Conservation (phyloP, 371 early-diverging fungal genomes). For the Smittium mucronatum region DNA sequence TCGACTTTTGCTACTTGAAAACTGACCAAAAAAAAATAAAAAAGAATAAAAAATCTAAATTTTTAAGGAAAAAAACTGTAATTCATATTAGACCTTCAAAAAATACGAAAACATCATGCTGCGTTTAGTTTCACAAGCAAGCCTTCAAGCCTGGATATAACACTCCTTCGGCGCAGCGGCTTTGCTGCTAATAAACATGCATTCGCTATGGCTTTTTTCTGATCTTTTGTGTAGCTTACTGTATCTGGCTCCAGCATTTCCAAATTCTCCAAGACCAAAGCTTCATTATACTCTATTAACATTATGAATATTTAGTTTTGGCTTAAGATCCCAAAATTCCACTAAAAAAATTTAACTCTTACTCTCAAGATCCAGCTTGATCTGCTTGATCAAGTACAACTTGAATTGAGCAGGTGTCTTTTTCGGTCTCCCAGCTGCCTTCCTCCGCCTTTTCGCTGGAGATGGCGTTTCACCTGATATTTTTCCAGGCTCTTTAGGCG, state of each 20-base stretch:
- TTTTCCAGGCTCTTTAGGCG: neutral
- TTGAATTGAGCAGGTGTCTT: constrained; percentile 9
- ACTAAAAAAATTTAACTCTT: neutral
- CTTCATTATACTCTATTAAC: constrained; percentile 5
- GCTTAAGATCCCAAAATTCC: neutral
- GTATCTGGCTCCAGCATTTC: neutral
- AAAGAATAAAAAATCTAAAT: too few species aligned
- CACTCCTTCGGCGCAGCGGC: neutral
- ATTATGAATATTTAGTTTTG: neutral
- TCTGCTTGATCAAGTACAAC: constrained; percentile 2
- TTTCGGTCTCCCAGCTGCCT: neutral
- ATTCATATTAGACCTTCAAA: too few species aligned
- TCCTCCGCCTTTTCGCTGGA: neutral
- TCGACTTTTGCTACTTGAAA: too few species aligned
- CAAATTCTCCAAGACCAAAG: neutral
- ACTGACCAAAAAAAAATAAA: too few species aligned
- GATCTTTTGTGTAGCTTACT: constrained; percentile 3
- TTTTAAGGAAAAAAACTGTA: too few species aligned
- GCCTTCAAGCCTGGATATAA: neutral
- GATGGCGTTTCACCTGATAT: neutral
- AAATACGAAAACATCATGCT: too few species aligned
- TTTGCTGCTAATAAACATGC: constrained; percentile 9
- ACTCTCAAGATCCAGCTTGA: constrained; percentile 4
- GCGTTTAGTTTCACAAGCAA: neutral
- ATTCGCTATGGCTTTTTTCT: constrained; percentile 11